A percentile compares a stretch with the other conserved stretches of the same genome.
These are phyloP conservation scores for Erysimum pusillum DNA, from an alignment of 441 rosid genomes.

Conservation along the genomic window DNA sequence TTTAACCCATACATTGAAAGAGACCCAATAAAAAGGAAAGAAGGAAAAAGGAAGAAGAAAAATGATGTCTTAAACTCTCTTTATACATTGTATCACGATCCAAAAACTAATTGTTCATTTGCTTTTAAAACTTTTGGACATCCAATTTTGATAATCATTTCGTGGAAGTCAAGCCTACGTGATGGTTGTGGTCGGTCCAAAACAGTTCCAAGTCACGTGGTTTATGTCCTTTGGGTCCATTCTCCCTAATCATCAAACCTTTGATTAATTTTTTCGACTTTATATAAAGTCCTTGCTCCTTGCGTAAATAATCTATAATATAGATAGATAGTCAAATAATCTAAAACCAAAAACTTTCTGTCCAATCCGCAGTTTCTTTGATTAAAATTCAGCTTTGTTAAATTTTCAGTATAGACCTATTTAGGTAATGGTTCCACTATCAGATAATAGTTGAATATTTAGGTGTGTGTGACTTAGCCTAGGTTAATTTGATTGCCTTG, in stretches of 20 bases:
- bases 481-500: background rate
- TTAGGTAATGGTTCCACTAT: too few species aligned
- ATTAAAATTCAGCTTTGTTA: background rate
- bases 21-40: slow-evolving; percentile 13
- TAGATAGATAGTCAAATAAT: background rate
- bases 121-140: slow-evolving; percentile 35
- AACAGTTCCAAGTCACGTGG: slow-evolving; percentile 46
- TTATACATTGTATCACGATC: slow-evolving; percentile 18
- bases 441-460: too few species aligned
- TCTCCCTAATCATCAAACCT: slow-evolving; percentile 43
- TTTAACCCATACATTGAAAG: slow-evolving; percentile 39
- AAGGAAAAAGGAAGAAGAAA: background rate
- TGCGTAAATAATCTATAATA: background rate
- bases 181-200: slow-evolving; percentile 47
- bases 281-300: slow-evolving; percentile 30
- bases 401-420: too few species aligned
- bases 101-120: slow-evolving; percentile 28
- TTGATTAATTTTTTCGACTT: slow-evolving; percentile 41
- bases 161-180: slow-evolving; percentile 45
- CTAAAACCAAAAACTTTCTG: background rate
- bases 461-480: background rate
- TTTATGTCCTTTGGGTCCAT: slow-evolving; percentile 44
- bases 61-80: slow-evolving; percentile 23
- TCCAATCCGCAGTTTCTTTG: background rate
- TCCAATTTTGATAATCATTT: slow-evolving; percentile 30